Conservation (phyloP, 2,329 filamentous ascomycete species). For the Aspergillus unguis region DNA sequence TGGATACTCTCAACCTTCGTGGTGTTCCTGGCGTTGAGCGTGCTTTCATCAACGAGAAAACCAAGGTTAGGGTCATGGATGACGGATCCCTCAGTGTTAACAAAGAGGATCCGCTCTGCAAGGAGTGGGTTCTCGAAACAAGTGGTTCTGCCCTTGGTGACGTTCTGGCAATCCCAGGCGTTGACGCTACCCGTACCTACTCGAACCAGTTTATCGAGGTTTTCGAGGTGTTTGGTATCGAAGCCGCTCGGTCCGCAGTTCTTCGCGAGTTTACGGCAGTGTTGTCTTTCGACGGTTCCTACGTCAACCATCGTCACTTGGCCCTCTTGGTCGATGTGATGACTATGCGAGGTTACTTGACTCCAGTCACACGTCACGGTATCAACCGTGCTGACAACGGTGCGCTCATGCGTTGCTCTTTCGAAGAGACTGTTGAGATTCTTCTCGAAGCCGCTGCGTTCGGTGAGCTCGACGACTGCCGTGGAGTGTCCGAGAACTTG, state of each 20-base stretch:
- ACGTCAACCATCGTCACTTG: slow-evolving; percentile 98
- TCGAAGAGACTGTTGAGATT: slow-evolving; percentile 99
- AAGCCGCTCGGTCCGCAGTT: slow-evolving; percentile 82
- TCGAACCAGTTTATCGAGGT: slow-evolving; percentile 96
- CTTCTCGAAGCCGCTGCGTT: slow-evolving; percentile 90
- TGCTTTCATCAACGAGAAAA: slow-evolving; percentile 86
- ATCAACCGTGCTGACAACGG: slow-evolving; percentile 98
- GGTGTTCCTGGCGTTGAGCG: slow-evolving; percentile 85
- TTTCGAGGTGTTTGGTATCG: slow-evolving; percentile 92
- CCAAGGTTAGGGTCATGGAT: slow-evolving; percentile 61
- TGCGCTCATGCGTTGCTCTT: slow-evolving; percentile 98
- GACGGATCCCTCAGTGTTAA: slow-evolving; percentile 72
- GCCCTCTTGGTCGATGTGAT: slow-evolving; percentile 94
- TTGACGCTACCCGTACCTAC: slow-evolving; percentile 80
- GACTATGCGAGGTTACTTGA: slow-evolving; percentile 90
- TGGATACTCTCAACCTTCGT: slow-evolving; percentile 86
- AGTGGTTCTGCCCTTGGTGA: slow-evolving; percentile 82
- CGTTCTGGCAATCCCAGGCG: slow-evolving; percentile 80
- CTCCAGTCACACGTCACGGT: slow-evolving; percentile 94
- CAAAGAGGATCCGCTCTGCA: slow-evolving; percentile 71
- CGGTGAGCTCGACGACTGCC: slow-evolving; percentile 95
- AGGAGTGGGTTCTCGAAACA: slow-evolving; percentile 95
- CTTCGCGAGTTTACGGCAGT: slow-evolving; percentile 88
- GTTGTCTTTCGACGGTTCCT: slow-evolving; percentile 96
- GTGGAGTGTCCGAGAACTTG: slow-evolving; percentile 96